phyloP scores from a whole-genome alignment of 1,284 basidiomycete genomes.

The Wolfiporia cocos region DNA sequence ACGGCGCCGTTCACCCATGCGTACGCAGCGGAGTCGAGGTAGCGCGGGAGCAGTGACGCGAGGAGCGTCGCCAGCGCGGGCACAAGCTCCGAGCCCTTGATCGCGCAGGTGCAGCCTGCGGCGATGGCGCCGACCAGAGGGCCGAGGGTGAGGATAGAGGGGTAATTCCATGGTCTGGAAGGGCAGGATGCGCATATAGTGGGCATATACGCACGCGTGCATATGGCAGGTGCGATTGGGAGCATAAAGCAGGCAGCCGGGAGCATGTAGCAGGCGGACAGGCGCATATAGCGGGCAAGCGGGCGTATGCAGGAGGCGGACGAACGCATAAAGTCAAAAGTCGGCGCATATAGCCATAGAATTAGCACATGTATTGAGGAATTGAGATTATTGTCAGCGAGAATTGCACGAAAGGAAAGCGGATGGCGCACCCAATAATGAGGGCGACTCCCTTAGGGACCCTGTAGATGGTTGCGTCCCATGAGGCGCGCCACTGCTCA shows the following conservation, averaged over 20 bases:
- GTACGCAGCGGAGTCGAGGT: conserved; percentile 49
- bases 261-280: too few relatives aligned
- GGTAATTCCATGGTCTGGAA: conserved; percentile 51
- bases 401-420: too few relatives aligned
- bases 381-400: too few relatives aligned
- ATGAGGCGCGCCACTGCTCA: conserved; percentile 29
- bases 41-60: conserved; percentile 51
- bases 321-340: too few relatives aligned
- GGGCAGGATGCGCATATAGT: not conserved
- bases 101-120: conserved; percentile 50
- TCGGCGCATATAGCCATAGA: too few relatives aligned
- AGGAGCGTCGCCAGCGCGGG: conserved; percentile 46
- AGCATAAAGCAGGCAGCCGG: too few relatives aligned
- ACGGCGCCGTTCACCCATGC: conserved; percentile 53
- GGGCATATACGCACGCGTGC: not conserved
- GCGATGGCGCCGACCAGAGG: conserved; percentile 56
- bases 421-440: conserved; percentile 31
- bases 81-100: conserved; percentile 61
- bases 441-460: conserved; percentile 46
- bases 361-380: too few relatives aligned
- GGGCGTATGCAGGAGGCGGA: too few relatives aligned
- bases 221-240: too few relatives aligned
- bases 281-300: too few relatives aligned
- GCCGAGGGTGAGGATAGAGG: conserved; percentile 40
- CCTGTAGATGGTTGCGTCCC: conserved; percentile 41